Base-by-base conservation (phyloP, 352 stramenopile species). In the Globisporangium perplexum region DNA sequence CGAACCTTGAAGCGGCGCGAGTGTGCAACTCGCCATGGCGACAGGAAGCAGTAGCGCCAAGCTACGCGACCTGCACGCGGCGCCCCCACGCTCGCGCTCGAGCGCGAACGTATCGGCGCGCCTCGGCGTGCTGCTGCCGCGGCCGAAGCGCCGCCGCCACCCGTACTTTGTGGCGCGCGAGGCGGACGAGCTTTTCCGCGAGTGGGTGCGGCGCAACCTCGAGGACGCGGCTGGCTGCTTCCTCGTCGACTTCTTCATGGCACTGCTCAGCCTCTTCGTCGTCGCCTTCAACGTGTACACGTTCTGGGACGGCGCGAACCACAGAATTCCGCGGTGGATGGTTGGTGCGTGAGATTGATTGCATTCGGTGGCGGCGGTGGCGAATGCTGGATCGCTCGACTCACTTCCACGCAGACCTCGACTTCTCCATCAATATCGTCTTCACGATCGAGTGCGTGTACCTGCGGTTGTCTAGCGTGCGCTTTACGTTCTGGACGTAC, bases 181-280 rank as follows among this genome's bases (percentile, higher is more conserved):
- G 24, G 58, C 62, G 1, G 79, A 66, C 15, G 82, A 92, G 50
- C 60, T 60, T 2, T 46, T 82, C 15, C 78, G 75, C 18, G 72
- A 86, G 43, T 92, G 76, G 74, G 65, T 87, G 46, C 77, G 88
- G 28, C 77, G 82, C 41, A 92, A 87, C 45, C 72, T 90, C 11
- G 76, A 89, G 59, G 80, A 79, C 33, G 86, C 78, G 28, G 71
- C 74, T 12, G 69, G 64, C 6, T 77, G 71, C 15, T 83, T 55
- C 47, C 35, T 68, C 33, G 60, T 81, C 24, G 65, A 77, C 17
- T 36, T 57, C 2, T 47, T 63, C 7, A 83, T 86, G 63, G 72
- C 73, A 7, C 33, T 79, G 10, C 55, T 89, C 10, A 88, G 78
- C 54, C 59, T 81, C 6, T 86, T 85, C 31, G 69, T 87, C 50